Evolutionary conservation across 2,329 filamentous ascomycete species (phyloP).

Genomic region (Chlorencoelia australis): DNA sequence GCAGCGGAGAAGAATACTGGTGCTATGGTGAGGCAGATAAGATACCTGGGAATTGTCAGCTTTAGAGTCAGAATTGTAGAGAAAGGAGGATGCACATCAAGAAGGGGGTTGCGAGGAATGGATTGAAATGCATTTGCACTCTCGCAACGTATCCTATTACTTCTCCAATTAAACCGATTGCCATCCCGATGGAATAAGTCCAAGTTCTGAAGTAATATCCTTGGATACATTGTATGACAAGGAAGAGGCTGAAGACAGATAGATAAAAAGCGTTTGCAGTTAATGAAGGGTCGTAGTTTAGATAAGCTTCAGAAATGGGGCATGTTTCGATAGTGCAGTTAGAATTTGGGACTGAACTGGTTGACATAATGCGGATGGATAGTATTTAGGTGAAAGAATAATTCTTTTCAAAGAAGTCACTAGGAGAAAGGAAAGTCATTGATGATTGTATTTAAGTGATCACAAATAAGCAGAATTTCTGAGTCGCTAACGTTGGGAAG

Average conservation of each 20-base stretch:
- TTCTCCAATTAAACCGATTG: slow-evolving; percentile 42
- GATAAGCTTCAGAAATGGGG: too few species aligned
- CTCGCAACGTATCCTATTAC: slow-evolving; percentile 45
- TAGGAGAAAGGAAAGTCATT: too few species aligned
- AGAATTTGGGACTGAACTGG: too few species aligned
- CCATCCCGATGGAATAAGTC: slow-evolving; percentile 44
- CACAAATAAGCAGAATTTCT: too few species aligned
- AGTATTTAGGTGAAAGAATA: too few species aligned
- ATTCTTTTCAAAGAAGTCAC: too few species aligned
- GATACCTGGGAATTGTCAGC: too few species aligned
- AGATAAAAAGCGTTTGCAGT: slow-evolving; percentile 9
- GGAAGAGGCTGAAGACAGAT: slow-evolving; percentile 11
- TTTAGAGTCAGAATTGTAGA: neutral
- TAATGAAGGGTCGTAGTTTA: too few species aligned
- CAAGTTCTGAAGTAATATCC: slow-evolving; percentile 40
- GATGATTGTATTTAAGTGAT: too few species aligned
- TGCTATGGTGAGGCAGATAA: slow-evolving; percentile 39
- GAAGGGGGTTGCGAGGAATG: slow-evolving; percentile 15
- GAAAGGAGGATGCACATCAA: slow-evolving; percentile 12
- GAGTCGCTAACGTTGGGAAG: too few species aligned
- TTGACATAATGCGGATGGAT: too few species aligned
- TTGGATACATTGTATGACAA: slow-evolving; percentile 14
- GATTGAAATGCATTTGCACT: slow-evolving; percentile 15
- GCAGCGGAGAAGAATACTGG: slow-evolving; percentile 45
- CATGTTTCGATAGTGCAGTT: too few species aligned